Conservation (phyloP, 2,329 filamentous ascomycete genomes). For the Didymosphaeria variabile region DNA sequence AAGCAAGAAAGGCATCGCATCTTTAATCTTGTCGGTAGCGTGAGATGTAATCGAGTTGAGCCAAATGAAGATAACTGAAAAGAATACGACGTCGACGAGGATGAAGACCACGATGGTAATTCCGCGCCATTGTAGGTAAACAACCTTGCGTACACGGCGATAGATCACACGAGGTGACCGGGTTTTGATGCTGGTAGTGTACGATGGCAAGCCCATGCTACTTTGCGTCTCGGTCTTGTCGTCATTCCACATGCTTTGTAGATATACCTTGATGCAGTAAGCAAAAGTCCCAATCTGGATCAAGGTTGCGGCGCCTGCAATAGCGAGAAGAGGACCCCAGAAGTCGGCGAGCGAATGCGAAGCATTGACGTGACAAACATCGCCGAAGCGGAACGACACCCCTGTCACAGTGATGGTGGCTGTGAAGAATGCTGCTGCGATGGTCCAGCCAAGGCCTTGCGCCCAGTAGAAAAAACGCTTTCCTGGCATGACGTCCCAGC, state of each 20-base stretch:
- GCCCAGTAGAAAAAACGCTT: conserved; percentile 88
- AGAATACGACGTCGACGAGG: conserved; percentile 90
- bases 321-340: conserved; percentile 87
- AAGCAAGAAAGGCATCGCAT: conserved; percentile 71
- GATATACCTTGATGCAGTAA: conserved; percentile 95
- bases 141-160: conserved; percentile 82
- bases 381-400: conserved; percentile 92
- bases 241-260: conserved; percentile 79
- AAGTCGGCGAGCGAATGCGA: conserved; percentile 81
- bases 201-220: conserved; percentile 74
- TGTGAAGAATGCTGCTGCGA: conserved; percentile 78
- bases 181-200: conserved; percentile 75
- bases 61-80: conserved; percentile 88
- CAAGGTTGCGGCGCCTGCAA: conserved; percentile 78
- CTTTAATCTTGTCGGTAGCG: conserved; percentile 63
- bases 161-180: conserved; percentile 88
- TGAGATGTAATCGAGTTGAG: conserved; percentile 70
- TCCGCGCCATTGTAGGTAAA: conserved; percentile 93
- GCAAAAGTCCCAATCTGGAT: conserved; percentile 80
- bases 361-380: conserved; percentile 94
- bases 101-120: conserved; percentile 91
- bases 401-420: conserved; percentile 85
- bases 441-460: conserved; percentile 81
- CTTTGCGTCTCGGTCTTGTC: conserved; percentile 70
- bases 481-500: conserved; percentile 93